phyloP scores from a whole-genome alignment of 306 rosid genomes.

The Elaeagnus macrophylla region DNA sequence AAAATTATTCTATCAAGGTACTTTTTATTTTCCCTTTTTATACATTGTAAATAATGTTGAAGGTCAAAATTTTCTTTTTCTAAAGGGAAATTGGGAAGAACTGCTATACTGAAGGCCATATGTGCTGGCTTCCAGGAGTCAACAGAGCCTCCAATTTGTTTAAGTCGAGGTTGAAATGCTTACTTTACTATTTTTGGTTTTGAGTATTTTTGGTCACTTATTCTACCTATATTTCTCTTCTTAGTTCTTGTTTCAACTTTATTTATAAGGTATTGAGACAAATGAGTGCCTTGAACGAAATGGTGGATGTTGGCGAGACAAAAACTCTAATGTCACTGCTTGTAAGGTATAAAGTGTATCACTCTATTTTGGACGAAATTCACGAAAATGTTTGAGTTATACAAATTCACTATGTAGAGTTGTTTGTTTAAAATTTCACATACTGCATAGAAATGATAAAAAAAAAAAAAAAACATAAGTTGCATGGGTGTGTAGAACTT shows the following conservation, averaged over 20 bases:
- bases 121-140: conserved; percentile 88
- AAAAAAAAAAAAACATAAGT: too few species aligned
- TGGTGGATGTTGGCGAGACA: conserved; percentile 86
- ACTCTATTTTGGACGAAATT: too few species aligned
- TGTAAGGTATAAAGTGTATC: conserved; percentile 78
- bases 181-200: conserved; percentile 8
- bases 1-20: background rate
- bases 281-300: conserved; percentile 68
- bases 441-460: too few species aligned
- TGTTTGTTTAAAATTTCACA: too few species aligned
- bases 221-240: conserved; percentile 1
- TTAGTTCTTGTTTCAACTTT: conserved; percentile 2
- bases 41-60: conserved; percentile 15
- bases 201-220: background rate
- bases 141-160: conserved; percentile 68
- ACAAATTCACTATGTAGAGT: too few species aligned
- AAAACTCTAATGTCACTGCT: conserved; percentile 49
- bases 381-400: too few species aligned
- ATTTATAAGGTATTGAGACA: conserved; percentile 61
- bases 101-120: conserved; percentile 63
- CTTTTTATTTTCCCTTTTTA: background rate
- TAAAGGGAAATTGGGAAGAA: conserved; percentile 85
- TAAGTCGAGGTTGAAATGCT: conserved; percentile 54
- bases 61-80: conserved; percentile 15
- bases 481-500: too few species aligned